These are phyloP conservation scores for Aspergillus viridinutans DNA, from an alignment of 2,329 filamentous ascomycete species.

Conservation along the genomic window DNA sequence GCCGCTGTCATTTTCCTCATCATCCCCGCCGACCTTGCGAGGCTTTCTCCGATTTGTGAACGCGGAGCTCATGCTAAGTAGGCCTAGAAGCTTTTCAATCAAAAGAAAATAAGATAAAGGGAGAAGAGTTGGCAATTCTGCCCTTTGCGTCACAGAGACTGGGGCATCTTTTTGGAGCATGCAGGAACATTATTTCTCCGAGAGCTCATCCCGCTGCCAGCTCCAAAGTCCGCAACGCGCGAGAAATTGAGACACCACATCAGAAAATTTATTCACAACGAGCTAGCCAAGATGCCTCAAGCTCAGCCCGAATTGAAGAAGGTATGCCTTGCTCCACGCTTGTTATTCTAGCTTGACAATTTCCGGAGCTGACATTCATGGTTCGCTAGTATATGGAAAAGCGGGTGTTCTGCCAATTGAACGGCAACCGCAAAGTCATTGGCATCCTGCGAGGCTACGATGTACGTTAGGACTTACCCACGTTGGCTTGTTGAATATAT, in stretches of 20 bases:
- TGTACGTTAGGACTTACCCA: conserved; percentile 52
- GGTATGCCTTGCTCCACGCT: conserved; percentile 48
- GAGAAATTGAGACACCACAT: conserved; percentile 18
- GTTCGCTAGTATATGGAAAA: conserved; percentile 89
- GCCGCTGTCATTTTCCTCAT: conserved; percentile 46
- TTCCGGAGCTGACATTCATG: conserved; percentile 13
- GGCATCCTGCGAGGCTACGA: conserved; percentile 93
- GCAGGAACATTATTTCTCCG: conserved; percentile 36
- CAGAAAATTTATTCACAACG: conserved; percentile 17
- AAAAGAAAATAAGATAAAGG: not conserved
- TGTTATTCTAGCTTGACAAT: not conserved
- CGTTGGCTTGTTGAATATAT: too few species aligned
- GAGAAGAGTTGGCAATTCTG: not conserved
- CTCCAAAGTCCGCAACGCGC: conserved; percentile 26
- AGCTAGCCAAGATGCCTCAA: conserved; percentile 75
- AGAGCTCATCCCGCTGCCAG: conserved; percentile 23
- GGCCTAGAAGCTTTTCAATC: not conserved
- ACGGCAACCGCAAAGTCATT: conserved; percentile 95
- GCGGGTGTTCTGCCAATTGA: conserved; percentile 93
- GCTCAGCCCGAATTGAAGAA: conserved; percentile 99
- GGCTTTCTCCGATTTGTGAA: conserved; percentile 61
- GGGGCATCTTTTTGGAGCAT: conserved; percentile 18
- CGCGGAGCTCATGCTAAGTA: conserved; percentile 51
- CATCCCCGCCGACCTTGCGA: conserved; percentile 71
- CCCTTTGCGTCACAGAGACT: conserved; percentile 7